Conservation (phyloP, 306 rosid species). For the Cyclanthera cordifolia region DNA sequence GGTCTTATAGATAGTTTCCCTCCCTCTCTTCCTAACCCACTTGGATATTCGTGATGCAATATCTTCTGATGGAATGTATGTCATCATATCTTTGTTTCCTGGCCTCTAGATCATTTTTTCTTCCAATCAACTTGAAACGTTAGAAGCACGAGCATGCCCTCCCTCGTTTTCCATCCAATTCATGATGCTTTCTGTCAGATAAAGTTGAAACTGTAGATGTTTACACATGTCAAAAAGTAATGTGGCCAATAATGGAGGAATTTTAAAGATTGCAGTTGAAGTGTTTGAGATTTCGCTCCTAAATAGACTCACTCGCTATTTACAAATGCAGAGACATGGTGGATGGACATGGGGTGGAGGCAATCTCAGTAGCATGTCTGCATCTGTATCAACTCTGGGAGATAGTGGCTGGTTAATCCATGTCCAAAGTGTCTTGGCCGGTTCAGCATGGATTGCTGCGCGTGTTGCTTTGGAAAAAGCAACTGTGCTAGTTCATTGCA, state of each 20-base stretch:
- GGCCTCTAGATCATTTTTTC: neutral
- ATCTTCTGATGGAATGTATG: conserved; percentile 17
- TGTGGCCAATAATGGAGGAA: neutral
- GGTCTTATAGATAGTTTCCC: too few relatives aligned
- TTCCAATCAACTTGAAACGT: neutral
- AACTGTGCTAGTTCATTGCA: conserved; percentile 96
- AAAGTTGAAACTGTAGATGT: neutral
- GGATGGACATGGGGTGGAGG: conserved; percentile 99
- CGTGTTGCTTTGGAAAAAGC: conserved; percentile 81
- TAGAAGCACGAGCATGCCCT: neutral
- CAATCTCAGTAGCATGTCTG: conserved; percentile 94
- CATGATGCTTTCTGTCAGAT: neutral
- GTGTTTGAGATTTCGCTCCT: neutral
- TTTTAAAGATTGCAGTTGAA: neutral
- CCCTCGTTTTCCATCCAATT: neutral
- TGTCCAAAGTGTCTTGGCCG: conserved; percentile 84
- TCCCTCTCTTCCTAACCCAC: too few relatives aligned
- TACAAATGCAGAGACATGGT: conserved; percentile 66
- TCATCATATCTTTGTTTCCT: neutral
- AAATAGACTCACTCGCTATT: neutral
- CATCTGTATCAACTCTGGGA: conserved; percentile 89
- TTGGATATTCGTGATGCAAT: too few relatives aligned
- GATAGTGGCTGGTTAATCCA: conserved; percentile 94
- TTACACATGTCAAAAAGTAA: neutral
- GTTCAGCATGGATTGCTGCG: conserved; percentile 97